phyloP scores from a whole-genome alignment of 306 rosid genomes.

The Lathyrus aphaca region DNA sequence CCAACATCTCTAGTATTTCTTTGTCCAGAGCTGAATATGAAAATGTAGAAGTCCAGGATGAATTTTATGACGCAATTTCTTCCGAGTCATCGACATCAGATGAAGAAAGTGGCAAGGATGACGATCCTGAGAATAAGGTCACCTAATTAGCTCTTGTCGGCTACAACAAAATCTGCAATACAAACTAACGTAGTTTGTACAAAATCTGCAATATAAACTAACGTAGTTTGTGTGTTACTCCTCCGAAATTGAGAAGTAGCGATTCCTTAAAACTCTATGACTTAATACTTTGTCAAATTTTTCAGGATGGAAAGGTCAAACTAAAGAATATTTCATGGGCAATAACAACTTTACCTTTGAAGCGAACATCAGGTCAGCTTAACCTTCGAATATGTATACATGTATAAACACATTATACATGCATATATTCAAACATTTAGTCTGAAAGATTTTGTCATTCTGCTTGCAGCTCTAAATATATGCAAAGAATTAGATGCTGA shows the following conservation, averaged over 20 bases:
- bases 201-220: constrained; percentile 1
- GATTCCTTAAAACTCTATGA: constrained; percentile 7
- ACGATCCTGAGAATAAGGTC: constrained; percentile 45
- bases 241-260: neutral
- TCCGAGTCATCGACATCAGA: constrained; percentile 58
- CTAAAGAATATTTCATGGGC: constrained; percentile 63
- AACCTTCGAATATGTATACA: neutral
- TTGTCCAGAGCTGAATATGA: constrained; percentile 54
- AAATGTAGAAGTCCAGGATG: constrained; percentile 63
- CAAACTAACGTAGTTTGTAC: neutral
- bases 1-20: constrained; percentile 57
- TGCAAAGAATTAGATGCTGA: constrained; percentile 61
- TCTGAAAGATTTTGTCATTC: constrained; percentile 34
- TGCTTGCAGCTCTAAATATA: constrained; percentile 54
- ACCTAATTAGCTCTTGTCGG: constrained; percentile 35
- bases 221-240: neutral
- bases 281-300: constrained; percentile 35
- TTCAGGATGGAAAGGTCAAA: constrained; percentile 55
- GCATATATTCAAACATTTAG: neutral
- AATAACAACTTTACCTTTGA: constrained; percentile 47
- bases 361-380: constrained; percentile 46
- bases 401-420: neutral
- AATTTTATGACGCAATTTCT: constrained; percentile 90
- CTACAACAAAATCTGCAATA: constrained; percentile 7
- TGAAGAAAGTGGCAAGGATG: constrained; percentile 41